A percentile compares a stretch with the other conserved stretches of the same genome.
Evolutionary conservation across 2,329 filamentous ascomycete species (phyloP).

Genomic region (Fusarium sacchari): DNA sequence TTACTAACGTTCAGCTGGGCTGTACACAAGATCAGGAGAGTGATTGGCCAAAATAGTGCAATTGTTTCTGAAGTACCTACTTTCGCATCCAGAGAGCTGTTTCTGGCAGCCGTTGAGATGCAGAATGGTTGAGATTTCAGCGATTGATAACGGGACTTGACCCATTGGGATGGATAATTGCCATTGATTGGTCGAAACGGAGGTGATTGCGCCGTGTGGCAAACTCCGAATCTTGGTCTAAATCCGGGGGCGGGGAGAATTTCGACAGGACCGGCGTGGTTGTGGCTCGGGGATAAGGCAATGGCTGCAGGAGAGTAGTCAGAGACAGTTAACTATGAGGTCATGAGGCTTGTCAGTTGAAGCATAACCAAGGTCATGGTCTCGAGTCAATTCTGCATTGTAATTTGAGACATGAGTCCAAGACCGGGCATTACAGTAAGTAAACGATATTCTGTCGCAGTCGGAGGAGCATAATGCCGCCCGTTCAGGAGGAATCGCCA

Average conservation of each 20-base stretch:
- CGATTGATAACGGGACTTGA: slow-evolving; percentile 1
- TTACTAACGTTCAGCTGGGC: background rate
- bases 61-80: background rate
- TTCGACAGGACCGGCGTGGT: background rate
- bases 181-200: slow-evolving; percentile 26
- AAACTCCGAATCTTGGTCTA: slow-evolving; percentile 39
- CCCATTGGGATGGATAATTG: slow-evolving; percentile 1
- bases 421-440: background rate
- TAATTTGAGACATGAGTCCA: background rate
- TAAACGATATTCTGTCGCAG: background rate
- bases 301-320: background rate
- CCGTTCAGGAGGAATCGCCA: background rate
- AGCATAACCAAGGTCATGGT: background rate
- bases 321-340: background rate
- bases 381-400: background rate
- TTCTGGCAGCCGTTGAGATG: background rate
- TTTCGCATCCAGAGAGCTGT: background rate
- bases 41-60: background rate
- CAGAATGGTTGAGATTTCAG: background rate
- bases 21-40: background rate
- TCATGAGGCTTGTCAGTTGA: background rate
- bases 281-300: slow-evolving; percentile 31
- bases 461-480: background rate
- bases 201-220: slow-evolving; percentile 13
- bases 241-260: slow-evolving; percentile 37